Evolutionary conservation across 306 rosid genomes (phyloP).

Genomic region (Hippophae tibetana): DNA sequence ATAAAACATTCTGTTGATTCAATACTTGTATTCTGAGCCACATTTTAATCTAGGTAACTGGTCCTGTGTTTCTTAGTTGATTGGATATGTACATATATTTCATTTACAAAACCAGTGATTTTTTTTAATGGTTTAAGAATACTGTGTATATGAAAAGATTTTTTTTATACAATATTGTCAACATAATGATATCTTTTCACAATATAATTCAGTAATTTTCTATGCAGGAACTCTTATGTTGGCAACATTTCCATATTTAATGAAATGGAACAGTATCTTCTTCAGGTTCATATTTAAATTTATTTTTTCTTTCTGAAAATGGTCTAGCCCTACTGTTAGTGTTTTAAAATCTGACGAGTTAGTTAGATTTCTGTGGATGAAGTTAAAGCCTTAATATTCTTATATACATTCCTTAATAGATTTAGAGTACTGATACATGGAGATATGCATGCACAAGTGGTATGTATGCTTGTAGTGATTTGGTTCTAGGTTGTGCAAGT

Average conservation of each 20-base stretch:
- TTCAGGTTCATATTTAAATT: slow-evolving; percentile 48
- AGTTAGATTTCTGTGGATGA: not conserved
- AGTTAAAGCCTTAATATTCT: not conserved
- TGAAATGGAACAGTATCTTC: slow-evolving; percentile 80
- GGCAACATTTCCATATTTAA: slow-evolving; percentile 76
- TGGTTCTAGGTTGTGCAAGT: not conserved
- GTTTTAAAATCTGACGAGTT: slow-evolving; percentile 10
- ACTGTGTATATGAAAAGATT: not conserved
- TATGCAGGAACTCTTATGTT: slow-evolving; percentile 81
- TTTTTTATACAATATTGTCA: not conserved
- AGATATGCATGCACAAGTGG: not conserved
- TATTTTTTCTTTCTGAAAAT: slow-evolving; percentile 18
- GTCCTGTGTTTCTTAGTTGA: not conserved
- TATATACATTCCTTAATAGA: not conserved
- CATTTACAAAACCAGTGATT: not conserved
- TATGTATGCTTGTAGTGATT: not conserved
- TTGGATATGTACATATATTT: not conserved
- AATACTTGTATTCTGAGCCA: not conserved
- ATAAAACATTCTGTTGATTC: not conserved
- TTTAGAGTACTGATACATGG: not conserved
- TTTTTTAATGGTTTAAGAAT: not conserved
- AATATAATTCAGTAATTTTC: slow-evolving; percentile 22
- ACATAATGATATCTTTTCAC: slow-evolving; percentile 5
- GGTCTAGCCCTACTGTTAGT: slow-evolving; percentile 7
- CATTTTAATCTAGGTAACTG: not conserved